Conservation (phyloP, 176 grass and related monocot species). For the Calamus simplicifolius region DNA sequence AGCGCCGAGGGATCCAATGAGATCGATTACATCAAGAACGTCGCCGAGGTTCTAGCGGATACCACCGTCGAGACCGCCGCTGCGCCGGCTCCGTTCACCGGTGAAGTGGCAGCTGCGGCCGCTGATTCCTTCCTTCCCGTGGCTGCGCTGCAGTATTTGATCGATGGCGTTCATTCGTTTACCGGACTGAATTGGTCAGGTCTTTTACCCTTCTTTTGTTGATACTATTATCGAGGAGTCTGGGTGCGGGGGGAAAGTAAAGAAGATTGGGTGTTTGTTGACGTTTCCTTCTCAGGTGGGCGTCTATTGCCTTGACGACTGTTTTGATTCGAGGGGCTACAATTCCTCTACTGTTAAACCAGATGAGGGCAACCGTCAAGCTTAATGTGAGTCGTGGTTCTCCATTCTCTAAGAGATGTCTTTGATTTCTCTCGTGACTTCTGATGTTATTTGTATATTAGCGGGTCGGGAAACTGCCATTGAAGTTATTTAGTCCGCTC, state of each 20-base stretch:
- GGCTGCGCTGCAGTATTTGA: conserved; percentile 75
- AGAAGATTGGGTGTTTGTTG: not conserved
- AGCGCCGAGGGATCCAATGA: not conserved
- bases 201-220: not conserved
- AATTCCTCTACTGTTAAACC: conserved; percentile 61
- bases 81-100: conserved; percentile 56
- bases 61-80: conserved; percentile 28
- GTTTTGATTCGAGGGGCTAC: conserved; percentile 58
- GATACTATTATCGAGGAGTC: too few relatives aligned
- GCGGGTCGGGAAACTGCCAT: too few relatives aligned
- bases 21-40: not conserved
- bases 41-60: conserved; percentile 19
- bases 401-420: not conserved
- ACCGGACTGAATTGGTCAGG: conserved; percentile 78
- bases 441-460: too few relatives aligned
- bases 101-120: conserved; percentile 85
- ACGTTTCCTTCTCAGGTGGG: conserved; percentile 60
- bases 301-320: conserved; percentile 62
- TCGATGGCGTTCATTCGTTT: conserved; percentile 59
- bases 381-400: conserved; percentile 40
- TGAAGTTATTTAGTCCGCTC: too few relatives aligned
- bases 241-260: too few relatives aligned
- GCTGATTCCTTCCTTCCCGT: conserved; percentile 54
- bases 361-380: conserved; percentile 50
- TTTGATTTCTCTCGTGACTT: too few relatives aligned